Base-by-base conservation (phyloP, 176 grass and related monocot genomes). In the Coix lacrymajobi region DNA sequence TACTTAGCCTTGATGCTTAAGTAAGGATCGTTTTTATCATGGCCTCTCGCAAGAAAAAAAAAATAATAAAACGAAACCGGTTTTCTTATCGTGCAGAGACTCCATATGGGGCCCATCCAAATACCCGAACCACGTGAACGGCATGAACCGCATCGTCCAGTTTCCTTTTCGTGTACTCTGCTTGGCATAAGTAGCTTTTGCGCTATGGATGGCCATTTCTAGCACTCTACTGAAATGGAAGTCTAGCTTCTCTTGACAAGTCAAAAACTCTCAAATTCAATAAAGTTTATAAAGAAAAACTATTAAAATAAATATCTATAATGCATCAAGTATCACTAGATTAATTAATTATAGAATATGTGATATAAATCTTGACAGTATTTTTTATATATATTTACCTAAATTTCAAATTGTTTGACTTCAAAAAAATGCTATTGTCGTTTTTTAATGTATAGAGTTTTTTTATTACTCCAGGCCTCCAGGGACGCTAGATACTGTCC, bases 1-100 rank as follows among this genome's bases (percentile, higher is more conserved):
- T 41, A 64, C 10, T 60, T 25, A 58, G 11, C 79, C 56, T 85
- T 85, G 30, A 49, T 72, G 6, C 66, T 73, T 67, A 73, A 80
- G 76, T 73, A 79, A 65, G 22, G 11, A 49, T 10, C 2, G 70
- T 14, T 63, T 62, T 62, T 62, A 15, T 31, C 38, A 31, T n/a
- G 49, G 46, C 36, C 69, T 30, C 84, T 49, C 46, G 46, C 46
- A 9, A n/a, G 20, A 56, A 56, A 8, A n/a, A 5, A 2, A 34
- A 8, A 33, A 15, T 33, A 31, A n/a, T n/a, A n/a, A n/a, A n/a
- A n/a, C n/a, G n/a, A n/a, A n/a, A n/a, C n/a, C n/a, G n/a, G 29
- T 36, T 31, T 22, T 51, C 57, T 31, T 31, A 12, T 28, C 60
- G 5, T 20, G 0, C 30, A 34, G 20, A 66, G 5, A 24, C 62